These are phyloP conservation scores for Daedaleopsis nitida DNA, from an alignment of 768 basidiomycete species.

Conservation along the genomic window DNA sequence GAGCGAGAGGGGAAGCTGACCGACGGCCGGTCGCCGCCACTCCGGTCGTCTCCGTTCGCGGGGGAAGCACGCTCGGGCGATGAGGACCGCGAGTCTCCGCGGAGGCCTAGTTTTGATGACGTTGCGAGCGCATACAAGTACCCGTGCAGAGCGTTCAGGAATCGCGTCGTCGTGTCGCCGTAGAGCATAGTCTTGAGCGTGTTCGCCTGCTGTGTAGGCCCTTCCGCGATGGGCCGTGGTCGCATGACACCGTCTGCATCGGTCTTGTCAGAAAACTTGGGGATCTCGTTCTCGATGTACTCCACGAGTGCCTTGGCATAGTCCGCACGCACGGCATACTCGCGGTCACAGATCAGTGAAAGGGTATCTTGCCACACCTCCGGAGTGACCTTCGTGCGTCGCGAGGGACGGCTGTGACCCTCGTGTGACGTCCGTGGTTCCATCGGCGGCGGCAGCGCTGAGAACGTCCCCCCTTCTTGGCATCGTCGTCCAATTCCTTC, in stretches of 20 bases:
- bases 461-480: conserved; percentile 17
- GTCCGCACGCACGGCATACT: conserved; percentile 76
- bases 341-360: conserved; percentile 77
- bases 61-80: conserved; percentile 36
- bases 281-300: conserved; percentile 78
- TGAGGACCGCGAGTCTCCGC: conserved; percentile 40
- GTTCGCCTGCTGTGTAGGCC: conserved; percentile 47
- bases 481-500: conserved; percentile 31
- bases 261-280: conserved; percentile 54
- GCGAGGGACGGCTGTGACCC: conserved; percentile 42
- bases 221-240: conserved; percentile 47
- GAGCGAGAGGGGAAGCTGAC: conserved; percentile 47
- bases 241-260: conserved; percentile 51
- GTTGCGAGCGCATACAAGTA: conserved; percentile 81
- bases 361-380: conserved; percentile 93
- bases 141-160: conserved; percentile 79
- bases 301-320: conserved; percentile 74
- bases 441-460: conserved; percentile 13
- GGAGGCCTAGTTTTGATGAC: conserved; percentile 59
- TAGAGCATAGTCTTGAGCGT: conserved; percentile 52
- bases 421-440: conserved; percentile 19
- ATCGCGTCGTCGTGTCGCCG: conserved; percentile 66
- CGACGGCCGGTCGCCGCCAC: conserved; percentile 44
- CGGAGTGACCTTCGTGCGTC: conserved; percentile 69
- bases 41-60: conserved; percentile 12